phyloP scores from a whole-genome alignment of 1,284 basidiomycete species.

The Pterulicium gracile region DNA sequence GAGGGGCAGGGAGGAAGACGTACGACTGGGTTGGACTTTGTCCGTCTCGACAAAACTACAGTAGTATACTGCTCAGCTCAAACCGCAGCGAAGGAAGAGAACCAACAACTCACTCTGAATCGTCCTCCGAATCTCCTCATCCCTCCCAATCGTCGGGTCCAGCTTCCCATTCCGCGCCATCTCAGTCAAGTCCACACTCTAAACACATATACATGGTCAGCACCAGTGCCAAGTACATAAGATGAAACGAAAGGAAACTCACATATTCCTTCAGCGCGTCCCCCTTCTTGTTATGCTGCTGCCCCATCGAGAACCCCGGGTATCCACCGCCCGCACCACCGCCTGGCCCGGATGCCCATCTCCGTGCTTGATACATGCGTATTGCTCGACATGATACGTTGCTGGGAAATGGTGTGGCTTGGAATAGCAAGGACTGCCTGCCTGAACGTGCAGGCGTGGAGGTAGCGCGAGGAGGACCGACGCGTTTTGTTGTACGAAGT shows the following conservation, averaged over 20 bases:
- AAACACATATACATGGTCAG: conserved; percentile 3
- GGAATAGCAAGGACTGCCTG: too few species aligned
- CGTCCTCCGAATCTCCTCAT: conserved; percentile 85
- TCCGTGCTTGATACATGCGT: neutral
- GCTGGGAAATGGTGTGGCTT: too few species aligned
- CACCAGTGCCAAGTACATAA: neutral
- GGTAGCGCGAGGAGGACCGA: too few species aligned
- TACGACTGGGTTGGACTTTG: conserved; percentile 85
- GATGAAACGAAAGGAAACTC: conserved; percentile 17
- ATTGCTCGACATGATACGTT: neutral
- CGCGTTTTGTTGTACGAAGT: too few species aligned
- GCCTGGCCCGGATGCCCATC: neutral
- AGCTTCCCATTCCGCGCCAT: conserved; percentile 77
- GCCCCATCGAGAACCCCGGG: conserved; percentile 44
- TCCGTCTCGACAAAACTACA: conserved; percentile 65
- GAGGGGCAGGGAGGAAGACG: conserved; percentile 12
- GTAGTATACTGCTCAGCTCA: neutral
- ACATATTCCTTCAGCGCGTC: conserved; percentile 80
- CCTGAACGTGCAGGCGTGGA: too few species aligned
- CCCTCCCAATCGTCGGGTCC: conserved; percentile 84
- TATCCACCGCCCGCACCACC: conserved; percentile 31
- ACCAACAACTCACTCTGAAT: conserved; percentile 61
- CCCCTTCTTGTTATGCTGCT: conserved; percentile 57
- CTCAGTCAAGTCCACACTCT: conserved; percentile 80
- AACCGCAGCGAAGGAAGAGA: conserved; percentile 1